phyloP scores from a whole-genome alignment of 768 basidiomycete species.

The Strobilomyces confusus region DNA sequence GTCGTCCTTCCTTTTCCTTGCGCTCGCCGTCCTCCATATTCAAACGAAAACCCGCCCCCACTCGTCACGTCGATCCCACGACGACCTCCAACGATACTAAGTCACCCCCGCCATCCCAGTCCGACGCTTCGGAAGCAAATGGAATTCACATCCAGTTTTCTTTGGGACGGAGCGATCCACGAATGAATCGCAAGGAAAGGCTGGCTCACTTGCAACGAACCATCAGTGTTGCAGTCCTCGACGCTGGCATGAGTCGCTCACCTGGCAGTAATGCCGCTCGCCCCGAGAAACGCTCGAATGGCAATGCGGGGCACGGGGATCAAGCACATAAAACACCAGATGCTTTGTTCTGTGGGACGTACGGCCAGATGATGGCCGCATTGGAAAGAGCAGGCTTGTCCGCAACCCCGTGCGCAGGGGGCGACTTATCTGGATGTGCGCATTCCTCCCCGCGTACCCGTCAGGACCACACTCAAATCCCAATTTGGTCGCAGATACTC shows the following conservation, averaged over 20 bases:
- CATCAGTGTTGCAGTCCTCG: slow-evolving; percentile 36
- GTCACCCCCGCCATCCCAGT: slow-evolving; percentile 17
- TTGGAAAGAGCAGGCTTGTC: slow-evolving; percentile 36
- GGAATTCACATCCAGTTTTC: slow-evolving; percentile 28
- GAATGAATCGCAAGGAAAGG: slow-evolving; percentile 19
- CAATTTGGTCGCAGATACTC: slow-evolving; percentile 29
- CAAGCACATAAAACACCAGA: slow-evolving; percentile 19
- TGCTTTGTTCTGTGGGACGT: slow-evolving; percentile 40
- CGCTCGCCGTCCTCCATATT: slow-evolving; percentile 23
- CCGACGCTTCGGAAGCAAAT: slow-evolving; percentile 5
- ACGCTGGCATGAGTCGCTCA: slow-evolving; percentile 39
- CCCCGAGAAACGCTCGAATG: background rate
- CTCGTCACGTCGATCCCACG: background rate
- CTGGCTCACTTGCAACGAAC: slow-evolving; percentile 31
- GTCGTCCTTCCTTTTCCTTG: slow-evolving; percentile 13
- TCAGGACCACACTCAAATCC: background rate
- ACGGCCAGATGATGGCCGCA: slow-evolving; percentile 40
- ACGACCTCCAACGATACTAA: slow-evolving; percentile 2
- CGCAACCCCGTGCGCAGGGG: slow-evolving; percentile 29
- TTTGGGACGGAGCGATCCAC: background rate
- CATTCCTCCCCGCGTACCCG: background rate
- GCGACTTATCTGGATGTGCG: slow-evolving; percentile 32
- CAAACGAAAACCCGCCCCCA: slow-evolving; percentile 15
- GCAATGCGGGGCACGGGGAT: background rate
- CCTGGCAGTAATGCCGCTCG: slow-evolving; percentile 11